Base-by-base conservation (phyloP, 441 rosid species). In the Euphorbia celastroides region DNA sequence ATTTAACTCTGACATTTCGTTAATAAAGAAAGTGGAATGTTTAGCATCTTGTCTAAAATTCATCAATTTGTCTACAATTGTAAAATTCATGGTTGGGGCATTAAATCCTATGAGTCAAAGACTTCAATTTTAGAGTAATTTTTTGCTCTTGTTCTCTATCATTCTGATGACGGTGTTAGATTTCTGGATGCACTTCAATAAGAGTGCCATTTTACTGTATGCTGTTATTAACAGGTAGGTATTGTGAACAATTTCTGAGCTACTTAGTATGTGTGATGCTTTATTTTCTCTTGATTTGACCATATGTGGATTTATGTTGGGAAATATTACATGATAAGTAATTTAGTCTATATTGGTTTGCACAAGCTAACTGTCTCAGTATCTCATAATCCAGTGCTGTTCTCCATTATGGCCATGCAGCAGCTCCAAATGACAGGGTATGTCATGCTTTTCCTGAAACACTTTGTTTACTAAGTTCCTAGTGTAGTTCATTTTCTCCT, bases 341-440 rank as follows among this genome's bases (percentile, higher is more conserved):
- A 70, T 61, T 71, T 55, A 20, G 22, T 31, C 41, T 51, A 10
- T 28, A 13, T 60, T 60, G 19, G 27, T 25, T 20, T 34, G 54
- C 38, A 16, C 22, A 25, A 22, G 51, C 75, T 81, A 62, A 80
- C 32, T 20, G 36, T 38, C 19, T 52, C 69, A 8, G 31, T 68
- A 20, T 77, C 67, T 75, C 25, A 17, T 77, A 52, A 31, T 69
- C 65, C 82, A 93, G 98, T 81, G 84, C 98, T 72, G 92, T 90
- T 82, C 93, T 93, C 64, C 97, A 93, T 77, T 90, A 93, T 74
- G 98, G 98, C 70, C 98, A 93, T 80, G 96, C 96, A 52, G 95
- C 96, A 22, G 98, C 98, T 81, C 97, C 97, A 71, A 93, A 93
- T 86, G 97, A 93, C 72, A 81, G 78, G 96, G 97, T 90, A 86